Evolutionary conservation across 345 rosid species (phyloP), one percentile per base, ranked within the genome.

Genomic region (Sapria himalayana): DNA sequence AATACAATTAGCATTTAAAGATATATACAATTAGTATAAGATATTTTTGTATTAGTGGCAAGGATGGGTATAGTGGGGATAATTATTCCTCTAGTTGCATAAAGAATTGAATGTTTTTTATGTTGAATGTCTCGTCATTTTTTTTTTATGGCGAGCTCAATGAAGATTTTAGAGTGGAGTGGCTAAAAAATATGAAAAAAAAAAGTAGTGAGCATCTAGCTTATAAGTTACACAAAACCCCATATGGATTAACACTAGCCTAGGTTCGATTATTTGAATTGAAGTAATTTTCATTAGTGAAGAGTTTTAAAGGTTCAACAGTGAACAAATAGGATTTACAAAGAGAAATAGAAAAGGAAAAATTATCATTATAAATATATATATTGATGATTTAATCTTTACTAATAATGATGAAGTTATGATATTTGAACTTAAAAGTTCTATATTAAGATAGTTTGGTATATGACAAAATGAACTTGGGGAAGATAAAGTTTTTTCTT

Each of bases 301-400:
- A 22, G 31, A n/a, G 13, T 22, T 40, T 11, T 17, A 19, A 7
- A 39, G 6, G n/a, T 40, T 11, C 15, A 4, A 27, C 9, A 22
- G 25, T 7, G n/a, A 40, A 13, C 31, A 22, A 10, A 40, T 31
- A n/a, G 2, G 14, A 3, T 40, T 22, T 22, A 13, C 24, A 10
- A 40, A 40, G n/a, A n/a, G n/a, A 22, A 19, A 14, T 10, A 12
- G 9, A 1, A 15, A 19, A 4, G 0, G 24, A 7, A 16, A 39
- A 19, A 39, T 39, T 7, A 15, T 39, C 22, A 39, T 20, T 39
- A 18, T 39, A 9, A 19, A 12, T 10, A 2, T 40, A 12, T 40
- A 40, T 40, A 20, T 22, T 12, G 44, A 40, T 13, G 31, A 40
- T 40, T 7, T 40, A 5, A 40, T 40, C 1, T 10, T 40, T 14